phyloP scores from a whole-genome alignment of 352 stramenopile species.

The Globisporangium carolinianum region DNA sequence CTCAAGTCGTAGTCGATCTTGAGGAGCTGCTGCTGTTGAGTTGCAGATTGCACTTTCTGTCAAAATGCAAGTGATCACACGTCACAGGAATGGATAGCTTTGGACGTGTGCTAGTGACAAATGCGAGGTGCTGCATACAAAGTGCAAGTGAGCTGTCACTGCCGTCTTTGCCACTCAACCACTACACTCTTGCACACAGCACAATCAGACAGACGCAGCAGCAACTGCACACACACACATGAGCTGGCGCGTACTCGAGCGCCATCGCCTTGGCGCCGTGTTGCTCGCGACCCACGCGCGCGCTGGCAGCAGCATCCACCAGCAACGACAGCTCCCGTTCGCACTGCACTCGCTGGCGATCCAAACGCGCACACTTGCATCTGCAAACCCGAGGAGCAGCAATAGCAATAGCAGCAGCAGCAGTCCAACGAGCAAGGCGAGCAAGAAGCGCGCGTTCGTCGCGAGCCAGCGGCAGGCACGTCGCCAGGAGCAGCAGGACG shows the following conservation, averaged over 20 bases:
- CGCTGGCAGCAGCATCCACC: not conserved
- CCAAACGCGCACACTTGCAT: not conserved
- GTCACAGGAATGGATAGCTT: too few species aligned
- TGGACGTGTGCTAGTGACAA: too few species aligned
- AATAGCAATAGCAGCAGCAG: not conserved
- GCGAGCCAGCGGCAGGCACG: not conserved
- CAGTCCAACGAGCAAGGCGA: not conserved
- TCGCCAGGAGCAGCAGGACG: constrained; percentile 15
- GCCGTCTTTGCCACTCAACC: too few species aligned
- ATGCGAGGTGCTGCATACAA: too few species aligned
- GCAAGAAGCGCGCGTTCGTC: constrained; percentile 2
- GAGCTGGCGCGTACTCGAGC: too few species aligned
- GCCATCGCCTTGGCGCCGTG: too few species aligned
- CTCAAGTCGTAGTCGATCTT: not conserved
- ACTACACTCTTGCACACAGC: not conserved
- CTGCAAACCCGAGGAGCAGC: not conserved
- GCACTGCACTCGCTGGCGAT: not conserved
- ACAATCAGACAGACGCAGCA: too few species aligned
- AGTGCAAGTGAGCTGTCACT: too few species aligned
- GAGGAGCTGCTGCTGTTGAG: not conserved
- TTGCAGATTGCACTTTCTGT: too few species aligned
- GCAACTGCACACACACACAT: not conserved
- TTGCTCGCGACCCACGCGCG: too few species aligned
- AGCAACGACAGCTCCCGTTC: not conserved
- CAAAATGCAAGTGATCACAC: too few species aligned